Conservation (phyloP, 768 basidiomycete genomes). For the Calocera viscosa region DNA sequence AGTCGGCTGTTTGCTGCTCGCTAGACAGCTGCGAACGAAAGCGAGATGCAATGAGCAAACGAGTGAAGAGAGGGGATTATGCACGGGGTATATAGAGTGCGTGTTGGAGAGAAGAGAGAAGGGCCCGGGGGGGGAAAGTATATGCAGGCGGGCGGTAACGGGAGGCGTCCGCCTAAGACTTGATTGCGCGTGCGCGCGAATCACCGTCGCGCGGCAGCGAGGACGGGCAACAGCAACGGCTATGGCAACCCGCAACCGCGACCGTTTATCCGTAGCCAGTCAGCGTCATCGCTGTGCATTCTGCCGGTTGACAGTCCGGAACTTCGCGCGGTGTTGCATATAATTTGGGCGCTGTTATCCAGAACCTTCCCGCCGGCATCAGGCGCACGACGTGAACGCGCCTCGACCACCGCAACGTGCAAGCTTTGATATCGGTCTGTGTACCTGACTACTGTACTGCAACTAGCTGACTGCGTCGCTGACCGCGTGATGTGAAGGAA, state of each 20-base stretch:
- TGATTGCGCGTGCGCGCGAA: neutral
- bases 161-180: neutral
- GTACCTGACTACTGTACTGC: too few relatives aligned
- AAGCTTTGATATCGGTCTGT: too few relatives aligned
- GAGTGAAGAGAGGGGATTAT: neutral
- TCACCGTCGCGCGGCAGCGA: neutral
- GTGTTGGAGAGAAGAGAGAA: neutral
- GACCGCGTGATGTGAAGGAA: too few relatives aligned
- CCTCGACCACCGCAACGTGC: too few relatives aligned
- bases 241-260: neutral
- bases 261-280: neutral
- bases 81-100: constrained; percentile 7
- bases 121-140: neutral
- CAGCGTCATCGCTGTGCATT: neutral
- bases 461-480: too few relatives aligned
- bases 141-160: neutral
- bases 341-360: too few relatives aligned
- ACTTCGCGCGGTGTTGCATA: neutral
- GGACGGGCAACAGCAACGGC: neutral
- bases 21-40: neutral
- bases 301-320: neutral
- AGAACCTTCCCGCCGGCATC: too few relatives aligned
- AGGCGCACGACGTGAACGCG: too few relatives aligned
- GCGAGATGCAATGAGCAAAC: neutral
- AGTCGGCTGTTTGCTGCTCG: constrained; percentile 1